These are phyloP conservation scores for Podaxis mareebaensis DNA, from an alignment of 768 basidiomycete genomes.

Conservation along the genomic window DNA sequence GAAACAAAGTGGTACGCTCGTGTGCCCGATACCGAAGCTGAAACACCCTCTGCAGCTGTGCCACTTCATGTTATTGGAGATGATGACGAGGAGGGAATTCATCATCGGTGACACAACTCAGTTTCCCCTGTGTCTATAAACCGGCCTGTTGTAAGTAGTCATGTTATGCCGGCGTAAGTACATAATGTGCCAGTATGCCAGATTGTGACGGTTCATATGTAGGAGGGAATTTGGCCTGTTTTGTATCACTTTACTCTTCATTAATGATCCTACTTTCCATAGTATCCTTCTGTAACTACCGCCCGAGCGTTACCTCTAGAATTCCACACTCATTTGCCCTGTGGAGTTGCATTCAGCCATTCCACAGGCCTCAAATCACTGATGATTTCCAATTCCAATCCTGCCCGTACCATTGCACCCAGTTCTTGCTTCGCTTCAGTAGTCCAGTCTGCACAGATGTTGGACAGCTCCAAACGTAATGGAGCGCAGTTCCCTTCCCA, in stretches of 20 bases:
- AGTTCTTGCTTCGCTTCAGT: too few species aligned
- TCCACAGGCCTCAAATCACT: neutral
- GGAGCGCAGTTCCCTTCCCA: too few species aligned
- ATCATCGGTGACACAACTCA: neutral
- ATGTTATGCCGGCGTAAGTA: neutral
- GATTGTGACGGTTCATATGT: neutral
- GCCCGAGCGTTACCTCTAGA: neutral
- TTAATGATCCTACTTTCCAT: neutral
- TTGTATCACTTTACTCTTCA: neutral
- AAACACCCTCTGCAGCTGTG: constrained; percentile 17
- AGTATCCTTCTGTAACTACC: neutral
- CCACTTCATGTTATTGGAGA: constrained; percentile 51
- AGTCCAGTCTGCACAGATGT: too few species aligned
- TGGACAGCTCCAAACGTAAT: too few species aligned
- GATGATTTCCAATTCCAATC: neutral
- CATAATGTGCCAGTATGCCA: neutral
- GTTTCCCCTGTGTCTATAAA: too few species aligned
- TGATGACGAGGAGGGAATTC: constrained; percentile 42
- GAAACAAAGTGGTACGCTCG: constrained; percentile 65
- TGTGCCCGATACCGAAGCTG: constrained; percentile 39
- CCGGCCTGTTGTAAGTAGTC: neutral
- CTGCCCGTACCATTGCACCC: neutral
- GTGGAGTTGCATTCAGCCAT: too few species aligned
- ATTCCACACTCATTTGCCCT: too few species aligned
- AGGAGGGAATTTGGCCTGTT: neutral